Evolutionary conservation across 208 protist genomes (phyloP).

Genomic region (Vickermania ingenoplastis): DNA sequence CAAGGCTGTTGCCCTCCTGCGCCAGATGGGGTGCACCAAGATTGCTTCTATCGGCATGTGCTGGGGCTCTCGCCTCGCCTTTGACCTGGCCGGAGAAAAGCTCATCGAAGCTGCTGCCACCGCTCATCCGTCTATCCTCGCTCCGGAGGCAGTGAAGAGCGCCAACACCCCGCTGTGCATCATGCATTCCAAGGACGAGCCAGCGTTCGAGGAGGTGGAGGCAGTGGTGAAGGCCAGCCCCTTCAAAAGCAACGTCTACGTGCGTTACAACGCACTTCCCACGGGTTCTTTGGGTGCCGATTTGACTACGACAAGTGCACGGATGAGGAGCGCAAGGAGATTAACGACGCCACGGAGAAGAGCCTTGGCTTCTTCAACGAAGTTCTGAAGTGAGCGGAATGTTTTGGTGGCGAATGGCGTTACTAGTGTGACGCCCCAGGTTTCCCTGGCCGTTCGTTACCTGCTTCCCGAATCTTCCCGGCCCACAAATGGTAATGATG

Average conservation of each 20-base stretch:
- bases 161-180: conserved; percentile 10
- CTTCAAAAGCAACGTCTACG: conserved; percentile 1
- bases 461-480: no score
- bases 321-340: background rate
- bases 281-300: conserved; percentile 14
- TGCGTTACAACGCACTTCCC: conserved; percentile 7
- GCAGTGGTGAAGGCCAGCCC: conserved; percentile 1
- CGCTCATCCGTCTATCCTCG: conserved; percentile 11
- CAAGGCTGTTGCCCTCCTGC: conserved; percentile 1
- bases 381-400: background rate
- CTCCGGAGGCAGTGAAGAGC: background rate
- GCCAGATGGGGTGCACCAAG: conserved; percentile 2
- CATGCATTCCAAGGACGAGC: conserved; percentile 8
- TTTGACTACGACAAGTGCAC: conserved; percentile 4
- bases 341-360: background rate
- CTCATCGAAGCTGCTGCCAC: conserved; percentile 1
- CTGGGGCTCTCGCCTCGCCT: conserved; percentile 12
- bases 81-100: background rate
- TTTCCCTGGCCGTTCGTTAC: no score
- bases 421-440: no score
- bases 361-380: background rate
- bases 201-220: conserved; percentile 7
- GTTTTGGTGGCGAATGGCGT: no score
- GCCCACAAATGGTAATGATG: no score
- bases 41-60: conserved; percentile 11